Evolutionary conservation across 495 filamentous ascomycete genomes (phyloP), one percentile per base, ranked within the genome.

Genomic region (Aspergillus sparsus): DNA sequence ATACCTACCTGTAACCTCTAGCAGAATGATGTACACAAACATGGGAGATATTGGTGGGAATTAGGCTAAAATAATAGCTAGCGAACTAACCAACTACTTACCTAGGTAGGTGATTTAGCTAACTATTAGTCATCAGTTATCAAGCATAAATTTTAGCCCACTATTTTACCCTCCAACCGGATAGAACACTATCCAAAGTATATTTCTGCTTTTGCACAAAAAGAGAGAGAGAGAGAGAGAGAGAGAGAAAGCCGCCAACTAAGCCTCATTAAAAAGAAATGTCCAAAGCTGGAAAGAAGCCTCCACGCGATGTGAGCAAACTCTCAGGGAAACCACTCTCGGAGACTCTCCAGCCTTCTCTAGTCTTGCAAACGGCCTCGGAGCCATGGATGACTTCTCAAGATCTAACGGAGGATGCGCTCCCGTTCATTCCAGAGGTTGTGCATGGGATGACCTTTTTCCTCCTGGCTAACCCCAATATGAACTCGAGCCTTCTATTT

Each of bases 401-500:
- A 21, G 74, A 77, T 41, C 62, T 77, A 7, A 51, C 51, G 10
- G 69, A 74, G 47, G 35, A 61, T 45, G 49, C 56, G 6, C 63
- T 77, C 10, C 36, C 80, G 9, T 91, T 90, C 64, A 63, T 79
- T 4, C 79, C 82, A 3, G 71, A 80, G 37, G 73, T 82, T 49
- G 91, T 93, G 68, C 67, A 77, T 36, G 70, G 80, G 34, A 83
- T 89, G 49, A 86, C 90, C 80, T 68, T 84, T 53, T 91, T 90
- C 60, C 82, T 95, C 45, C 82, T 95, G 64, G 79, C 79, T 49
- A 96, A 96, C 70, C 92, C 93, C 7, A 95, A 96, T 61, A 83
- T 93, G 77, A 93, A 89, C 62, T 90, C 89, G 3, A 87, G 80
- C 13, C 87, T 87, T 78, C 81, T 97, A 3, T 92, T 95, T 68